Conservation (phyloP, 768 basidiomycete species). For the Lentinula sp. region DNA sequence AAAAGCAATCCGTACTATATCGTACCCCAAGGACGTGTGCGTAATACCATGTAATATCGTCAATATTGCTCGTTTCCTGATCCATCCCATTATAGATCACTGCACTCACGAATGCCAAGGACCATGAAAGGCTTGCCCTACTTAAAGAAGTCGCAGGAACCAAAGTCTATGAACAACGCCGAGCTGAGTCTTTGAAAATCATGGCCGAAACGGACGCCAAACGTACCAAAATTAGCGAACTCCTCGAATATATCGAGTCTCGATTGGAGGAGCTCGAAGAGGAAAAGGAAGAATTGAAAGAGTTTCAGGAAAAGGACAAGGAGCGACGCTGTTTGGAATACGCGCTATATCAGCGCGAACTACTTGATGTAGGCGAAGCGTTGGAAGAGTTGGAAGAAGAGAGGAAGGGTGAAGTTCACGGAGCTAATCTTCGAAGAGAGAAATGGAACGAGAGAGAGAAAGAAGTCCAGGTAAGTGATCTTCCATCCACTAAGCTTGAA, state of each 20-base stretch:
- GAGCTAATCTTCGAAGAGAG: constrained; percentile 74
- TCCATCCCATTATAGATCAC: constrained; percentile 62
- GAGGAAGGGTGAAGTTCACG: constrained; percentile 74
- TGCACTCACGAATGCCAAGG: constrained; percentile 93
- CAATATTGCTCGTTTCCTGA: not conserved
- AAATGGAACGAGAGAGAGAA: constrained; percentile 82
- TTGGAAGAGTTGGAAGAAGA: constrained; percentile 86
- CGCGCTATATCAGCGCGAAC: constrained; percentile 84
- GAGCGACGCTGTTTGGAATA: constrained; percentile 93
- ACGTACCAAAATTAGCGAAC: constrained; percentile 83
- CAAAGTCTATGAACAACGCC: constrained; percentile 94
- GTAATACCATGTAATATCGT: constrained; percentile 18
- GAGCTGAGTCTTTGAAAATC: constrained; percentile 88
- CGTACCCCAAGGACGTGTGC: constrained; percentile 93
- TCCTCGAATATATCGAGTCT: constrained; percentile 87
- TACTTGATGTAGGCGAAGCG: constrained; percentile 82
- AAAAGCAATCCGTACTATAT: constrained; percentile 99
- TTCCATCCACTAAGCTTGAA: not conserved
- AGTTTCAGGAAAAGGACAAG: constrained; percentile 94
- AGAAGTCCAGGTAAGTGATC: constrained; percentile 63
- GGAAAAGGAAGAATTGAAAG: constrained; percentile 96
- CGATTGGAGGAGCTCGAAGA: constrained; percentile 90
- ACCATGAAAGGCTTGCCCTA: constrained; percentile 87
- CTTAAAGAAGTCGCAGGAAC: constrained; percentile 98
- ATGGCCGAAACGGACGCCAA: constrained; percentile 97